A percentile compares a stretch with the other conserved stretches of the same genome.
phyloP scores from a whole-genome alignment of 129 eudicot species.

The Flaveria linearis region DNA sequence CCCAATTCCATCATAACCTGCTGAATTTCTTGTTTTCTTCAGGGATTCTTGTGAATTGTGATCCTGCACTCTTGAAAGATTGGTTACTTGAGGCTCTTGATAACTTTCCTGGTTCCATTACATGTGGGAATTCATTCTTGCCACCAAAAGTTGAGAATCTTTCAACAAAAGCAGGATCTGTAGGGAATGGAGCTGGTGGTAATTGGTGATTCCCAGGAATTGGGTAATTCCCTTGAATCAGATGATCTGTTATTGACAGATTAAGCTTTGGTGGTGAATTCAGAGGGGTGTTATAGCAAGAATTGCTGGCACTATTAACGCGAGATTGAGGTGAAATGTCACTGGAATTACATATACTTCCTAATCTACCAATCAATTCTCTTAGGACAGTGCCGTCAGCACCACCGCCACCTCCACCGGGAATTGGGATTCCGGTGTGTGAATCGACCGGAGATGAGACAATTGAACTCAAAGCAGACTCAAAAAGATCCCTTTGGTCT shows the following conservation, averaged over 20 bases:
- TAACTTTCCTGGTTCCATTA: constrained; percentile 43
- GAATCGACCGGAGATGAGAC: constrained; percentile 73
- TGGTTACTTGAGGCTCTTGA: constrained; percentile 48
- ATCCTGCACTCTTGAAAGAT: constrained; percentile 47
- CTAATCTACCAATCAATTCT: constrained; percentile 81
- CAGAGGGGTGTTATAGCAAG: constrained; percentile 74
- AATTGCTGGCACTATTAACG: constrained; percentile 45
- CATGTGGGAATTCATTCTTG: constrained; percentile 21
- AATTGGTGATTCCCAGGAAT: constrained; percentile 23
- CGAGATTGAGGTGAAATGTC: constrained; percentile 32
- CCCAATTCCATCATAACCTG: constrained; percentile 40
- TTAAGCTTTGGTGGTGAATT: constrained; percentile 80
- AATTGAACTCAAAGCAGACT: constrained; percentile 85
- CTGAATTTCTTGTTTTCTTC: constrained; percentile 23
- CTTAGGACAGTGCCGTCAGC: constrained; percentile 55
- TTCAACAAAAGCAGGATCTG: constrained; percentile 64
- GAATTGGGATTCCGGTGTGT: constrained; percentile 24
- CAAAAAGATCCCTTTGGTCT: constrained; percentile 77
- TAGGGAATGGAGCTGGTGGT: constrained; percentile 7
- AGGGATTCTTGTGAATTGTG: neutral
- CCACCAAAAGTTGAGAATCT: constrained; percentile 65
- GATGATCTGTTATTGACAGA: constrained; percentile 37
- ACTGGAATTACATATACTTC: constrained; percentile 66
- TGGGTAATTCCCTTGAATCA: neutral
- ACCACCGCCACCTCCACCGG: neutral